A percentile compares a stretch with the other conserved stretches of the same genome.
phyloP scores from a whole-genome alignment of 805 yeast genomes.

The Nakazawaea wyomingensis region DNA sequence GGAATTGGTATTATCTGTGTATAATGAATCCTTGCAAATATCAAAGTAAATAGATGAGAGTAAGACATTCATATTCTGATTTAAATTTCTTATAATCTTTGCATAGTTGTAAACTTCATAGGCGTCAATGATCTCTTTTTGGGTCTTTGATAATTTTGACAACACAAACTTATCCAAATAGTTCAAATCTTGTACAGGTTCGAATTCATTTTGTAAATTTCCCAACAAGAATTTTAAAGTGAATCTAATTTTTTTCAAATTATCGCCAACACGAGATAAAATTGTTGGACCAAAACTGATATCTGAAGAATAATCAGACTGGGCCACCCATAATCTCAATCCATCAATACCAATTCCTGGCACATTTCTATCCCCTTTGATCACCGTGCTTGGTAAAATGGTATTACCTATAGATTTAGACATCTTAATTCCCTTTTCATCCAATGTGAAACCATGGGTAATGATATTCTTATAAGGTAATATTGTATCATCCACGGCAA shows the following conservation, averaged over 20 bases:
- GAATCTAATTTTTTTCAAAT: conserved; percentile 73
- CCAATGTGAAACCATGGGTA: conserved; percentile 93
- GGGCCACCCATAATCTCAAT: conserved; percentile 83
- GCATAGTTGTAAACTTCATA: conserved; percentile 63
- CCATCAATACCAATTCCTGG: conserved; percentile 88
- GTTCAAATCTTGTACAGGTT: conserved; percentile 33
- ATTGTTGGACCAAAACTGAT: conserved; percentile 69
- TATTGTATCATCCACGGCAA: conserved; percentile 35
- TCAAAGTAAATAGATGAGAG: conserved; percentile 85
- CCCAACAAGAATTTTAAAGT: conserved; percentile 82
- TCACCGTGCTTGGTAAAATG: conserved; percentile 61
- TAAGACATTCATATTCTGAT: conserved; percentile 66
- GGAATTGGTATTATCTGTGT: conserved; percentile 55
- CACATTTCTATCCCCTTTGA: conserved; percentile 50
- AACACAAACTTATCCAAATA: conserved; percentile 60
- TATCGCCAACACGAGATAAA: conserved; percentile 70
- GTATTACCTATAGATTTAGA: conserved; percentile 89
- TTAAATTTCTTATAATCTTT: conserved; percentile 60
- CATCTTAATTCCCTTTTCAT: conserved; percentile 84
- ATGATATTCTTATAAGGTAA: conserved; percentile 69
- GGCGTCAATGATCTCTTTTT: conserved; percentile 32
- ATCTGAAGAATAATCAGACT: conserved; percentile 80
- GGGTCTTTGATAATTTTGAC: conserved; percentile 45
- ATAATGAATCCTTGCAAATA: conserved; percentile 76
- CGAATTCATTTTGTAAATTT: conserved; percentile 44